Evolutionary conservation across 371 early-diverging fungal species (phyloP).

Genomic region (Rhizopus stolonifer): DNA sequence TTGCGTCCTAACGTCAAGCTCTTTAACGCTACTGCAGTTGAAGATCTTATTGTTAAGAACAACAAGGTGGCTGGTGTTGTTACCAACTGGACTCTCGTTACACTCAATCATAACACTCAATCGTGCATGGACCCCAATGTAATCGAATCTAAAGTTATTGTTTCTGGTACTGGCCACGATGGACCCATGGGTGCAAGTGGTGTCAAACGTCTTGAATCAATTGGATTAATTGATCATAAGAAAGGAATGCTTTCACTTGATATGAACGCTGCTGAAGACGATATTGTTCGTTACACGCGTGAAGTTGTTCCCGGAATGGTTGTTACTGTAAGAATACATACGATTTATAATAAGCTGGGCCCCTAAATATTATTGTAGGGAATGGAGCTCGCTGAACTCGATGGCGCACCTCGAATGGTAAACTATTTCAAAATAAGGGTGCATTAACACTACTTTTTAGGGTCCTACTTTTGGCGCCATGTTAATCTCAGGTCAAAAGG

Average conservation of each 20-base stretch:
- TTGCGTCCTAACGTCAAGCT: conserved; percentile 70
- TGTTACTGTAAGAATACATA: conserved; percentile 37
- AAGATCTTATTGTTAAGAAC: conserved; percentile 71
- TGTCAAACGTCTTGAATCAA: conserved; percentile 68
- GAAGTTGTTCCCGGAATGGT: conserved; percentile 76
- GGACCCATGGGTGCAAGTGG: conserved; percentile 75
- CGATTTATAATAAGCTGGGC: not conserved
- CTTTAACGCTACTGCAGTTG: conserved; percentile 77
- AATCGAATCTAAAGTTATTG: conserved; percentile 69
- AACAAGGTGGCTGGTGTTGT: conserved; percentile 60
- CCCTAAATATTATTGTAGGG: conserved; percentile 29
- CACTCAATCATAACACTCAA: conserved; percentile 67
- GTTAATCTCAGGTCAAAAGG: conserved; percentile 73
- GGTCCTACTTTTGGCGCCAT: conserved; percentile 76
- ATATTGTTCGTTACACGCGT: conserved; percentile 66
- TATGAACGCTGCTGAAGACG: conserved; percentile 75
- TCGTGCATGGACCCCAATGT: conserved; percentile 81
- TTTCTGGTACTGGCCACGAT: conserved; percentile 75
- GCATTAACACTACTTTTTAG: conserved; percentile 12
- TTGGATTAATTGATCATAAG: conserved; percentile 58
- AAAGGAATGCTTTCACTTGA: conserved; percentile 72
- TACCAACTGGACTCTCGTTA: conserved; percentile 79
- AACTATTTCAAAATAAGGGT: not conserved
- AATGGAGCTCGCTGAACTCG: conserved; percentile 70
- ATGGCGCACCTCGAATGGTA: conserved; percentile 61